Conservation (phyloP, 208 protist species). For the Trypanosomatidae sp. region DNA sequence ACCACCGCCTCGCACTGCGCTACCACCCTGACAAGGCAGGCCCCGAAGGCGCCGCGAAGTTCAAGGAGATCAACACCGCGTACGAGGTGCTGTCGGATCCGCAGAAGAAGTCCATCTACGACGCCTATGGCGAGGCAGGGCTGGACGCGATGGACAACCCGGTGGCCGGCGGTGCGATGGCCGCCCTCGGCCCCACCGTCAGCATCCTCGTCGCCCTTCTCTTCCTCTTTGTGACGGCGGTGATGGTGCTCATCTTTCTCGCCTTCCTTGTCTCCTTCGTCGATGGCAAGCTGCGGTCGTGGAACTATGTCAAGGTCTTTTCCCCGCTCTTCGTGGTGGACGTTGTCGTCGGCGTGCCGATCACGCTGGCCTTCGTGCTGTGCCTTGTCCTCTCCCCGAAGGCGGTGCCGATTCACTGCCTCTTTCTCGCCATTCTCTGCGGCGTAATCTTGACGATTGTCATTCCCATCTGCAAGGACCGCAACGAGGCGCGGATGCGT, state of each 20-base stretch:
- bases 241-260: constrained; percentile 60
- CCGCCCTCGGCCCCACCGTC: constrained; percentile 14
- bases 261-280: constrained; percentile 52
- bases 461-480: constrained; percentile 68
- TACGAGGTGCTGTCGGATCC: constrained; percentile 96
- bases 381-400: constrained; percentile 25
- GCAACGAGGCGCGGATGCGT: constrained; percentile 37
- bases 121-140: constrained; percentile 55
- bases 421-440: constrained; percentile 33
- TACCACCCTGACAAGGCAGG: constrained; percentile 91
- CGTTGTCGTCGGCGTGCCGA: constrained; percentile 33
- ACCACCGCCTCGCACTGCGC: constrained; percentile 63
- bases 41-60: constrained; percentile 59
- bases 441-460: constrained; percentile 53
- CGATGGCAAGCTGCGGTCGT: constrained; percentile 40
- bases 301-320: constrained; percentile 83
- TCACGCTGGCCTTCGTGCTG: no score
- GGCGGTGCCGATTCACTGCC: constrained; percentile 16
- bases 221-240: constrained; percentile 24
- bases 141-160: constrained; percentile 48
- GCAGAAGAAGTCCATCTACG: constrained; percentile 62
- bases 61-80: constrained; percentile 87
- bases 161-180: constrained; percentile 29
- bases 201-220: constrained; percentile 17
- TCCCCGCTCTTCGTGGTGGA: constrained; percentile 60